These are phyloP conservation scores for Penicillium subrubescens DNA, from an alignment of 495 filamentous ascomycete genomes.

Conservation along the genomic window DNA sequence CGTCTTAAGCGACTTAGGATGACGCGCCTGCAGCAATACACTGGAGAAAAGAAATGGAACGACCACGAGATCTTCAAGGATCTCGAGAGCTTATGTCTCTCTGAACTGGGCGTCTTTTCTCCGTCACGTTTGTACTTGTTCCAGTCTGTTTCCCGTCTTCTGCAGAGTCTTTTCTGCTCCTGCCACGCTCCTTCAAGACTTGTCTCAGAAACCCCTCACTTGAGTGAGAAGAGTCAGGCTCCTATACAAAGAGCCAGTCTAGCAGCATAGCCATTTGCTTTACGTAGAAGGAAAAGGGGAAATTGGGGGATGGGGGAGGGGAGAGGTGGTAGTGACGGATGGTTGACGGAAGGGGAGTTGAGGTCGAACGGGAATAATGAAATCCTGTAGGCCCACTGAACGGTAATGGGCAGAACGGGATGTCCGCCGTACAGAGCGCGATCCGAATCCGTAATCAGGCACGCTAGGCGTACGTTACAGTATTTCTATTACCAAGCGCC, in stretches of 20 bases:
- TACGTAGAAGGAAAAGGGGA: slow-evolving; percentile 40
- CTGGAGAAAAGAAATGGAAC: slow-evolving; percentile 2
- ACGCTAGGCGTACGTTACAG: slow-evolving; percentile 8
- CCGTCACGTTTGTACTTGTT: slow-evolving; percentile 19
- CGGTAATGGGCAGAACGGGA: background rate
- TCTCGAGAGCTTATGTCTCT: slow-evolving; percentile 10
- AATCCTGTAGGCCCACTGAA: slow-evolving; percentile 8
- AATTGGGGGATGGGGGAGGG: slow-evolving; percentile 5
- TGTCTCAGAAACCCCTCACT: slow-evolving; percentile 26
- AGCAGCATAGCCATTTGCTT: slow-evolving; percentile 49
- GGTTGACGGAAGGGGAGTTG: slow-evolving; percentile 15
- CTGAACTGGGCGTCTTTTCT: slow-evolving; percentile 7
- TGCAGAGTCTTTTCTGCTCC: slow-evolving; percentile 19
- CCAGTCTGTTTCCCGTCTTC: slow-evolving; percentile 17
- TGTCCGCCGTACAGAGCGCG: background rate
- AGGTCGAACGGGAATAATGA: slow-evolving; percentile 19
- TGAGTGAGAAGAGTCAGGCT: slow-evolving; percentile 30
- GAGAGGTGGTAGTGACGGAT: slow-evolving; percentile 27
- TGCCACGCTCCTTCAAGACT: slow-evolving; percentile 33
- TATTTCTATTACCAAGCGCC: background rate
- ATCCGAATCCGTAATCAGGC: background rate
- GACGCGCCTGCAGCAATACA: slow-evolving; percentile 9
- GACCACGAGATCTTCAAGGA: slow-evolving; percentile 10
- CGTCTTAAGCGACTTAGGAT: slow-evolving; percentile 11
- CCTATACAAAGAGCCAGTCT: slow-evolving; percentile 44